Evolutionary conservation across 352 stramenopile species (phyloP).

Genomic region (Globisporangium lucens): DNA sequence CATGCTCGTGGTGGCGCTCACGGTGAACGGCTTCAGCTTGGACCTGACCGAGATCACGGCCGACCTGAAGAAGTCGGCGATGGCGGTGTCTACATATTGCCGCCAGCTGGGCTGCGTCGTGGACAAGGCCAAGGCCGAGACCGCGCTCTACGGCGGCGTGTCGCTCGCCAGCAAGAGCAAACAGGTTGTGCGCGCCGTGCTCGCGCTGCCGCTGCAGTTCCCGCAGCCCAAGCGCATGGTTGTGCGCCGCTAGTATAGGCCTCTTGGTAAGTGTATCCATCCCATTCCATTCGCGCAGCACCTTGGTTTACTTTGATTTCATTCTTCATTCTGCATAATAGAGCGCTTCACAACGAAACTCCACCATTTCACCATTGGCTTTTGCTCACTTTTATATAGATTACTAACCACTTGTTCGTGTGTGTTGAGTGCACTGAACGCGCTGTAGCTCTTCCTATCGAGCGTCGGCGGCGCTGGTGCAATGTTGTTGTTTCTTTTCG

Average conservation of each 20-base stretch:
- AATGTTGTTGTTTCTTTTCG: neutral
- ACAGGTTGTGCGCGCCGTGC: slow-evolving; percentile 56
- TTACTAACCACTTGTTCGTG: neutral
- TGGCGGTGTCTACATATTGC: slow-evolving; percentile 57
- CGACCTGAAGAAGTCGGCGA: slow-evolving; percentile 62
- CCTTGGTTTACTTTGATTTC: neutral
- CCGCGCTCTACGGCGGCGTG: slow-evolving; percentile 42
- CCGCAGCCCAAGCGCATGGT: slow-evolving; percentile 61
- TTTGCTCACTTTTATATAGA: neutral
- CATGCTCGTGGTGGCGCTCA: slow-evolving; percentile 73
- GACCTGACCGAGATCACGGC: slow-evolving; percentile 63
- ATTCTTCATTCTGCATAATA: neutral
- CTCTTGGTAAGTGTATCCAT: too few species aligned
- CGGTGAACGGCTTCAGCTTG: slow-evolving; percentile 69
- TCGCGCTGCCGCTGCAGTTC: slow-evolving; percentile 79
- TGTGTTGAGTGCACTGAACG: neutral
- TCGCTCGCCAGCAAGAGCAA: slow-evolving; percentile 66
- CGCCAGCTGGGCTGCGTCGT: slow-evolving; percentile 71
- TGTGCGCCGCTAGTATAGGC: slow-evolving; percentile 19
- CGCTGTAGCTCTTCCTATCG: neutral
- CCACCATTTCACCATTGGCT: neutral
- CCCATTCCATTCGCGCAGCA: neutral
- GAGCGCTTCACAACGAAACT: neutral
- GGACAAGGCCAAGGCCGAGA: slow-evolving; percentile 68
- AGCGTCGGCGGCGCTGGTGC: neutral